Percentiles rank a stretch among this genome's conserved stretches.
Evolutionary conservation across 2,329 filamentous ascomycete genomes (phyloP).

Genomic region (Talaromyces sp.): DNA sequence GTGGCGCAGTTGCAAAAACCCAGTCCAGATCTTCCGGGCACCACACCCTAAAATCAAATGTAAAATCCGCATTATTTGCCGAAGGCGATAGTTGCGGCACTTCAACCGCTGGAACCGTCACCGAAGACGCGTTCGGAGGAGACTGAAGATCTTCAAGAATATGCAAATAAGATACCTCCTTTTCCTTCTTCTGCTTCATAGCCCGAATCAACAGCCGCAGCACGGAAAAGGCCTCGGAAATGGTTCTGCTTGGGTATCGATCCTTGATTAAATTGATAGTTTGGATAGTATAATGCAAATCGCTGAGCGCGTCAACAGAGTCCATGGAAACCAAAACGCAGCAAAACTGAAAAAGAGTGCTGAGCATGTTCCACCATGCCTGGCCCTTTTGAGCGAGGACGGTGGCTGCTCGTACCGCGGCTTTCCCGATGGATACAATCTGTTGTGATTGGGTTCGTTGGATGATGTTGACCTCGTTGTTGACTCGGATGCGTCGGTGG

Average conservation of each 20-base stretch:
- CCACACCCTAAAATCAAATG: not conserved
- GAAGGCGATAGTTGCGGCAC: not conserved
- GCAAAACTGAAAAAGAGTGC: not conserved
- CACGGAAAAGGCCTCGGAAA: not conserved
- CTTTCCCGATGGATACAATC: not conserved
- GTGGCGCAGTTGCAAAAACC: not conserved
- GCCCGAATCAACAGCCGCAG: not conserved
- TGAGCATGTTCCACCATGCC: not conserved
- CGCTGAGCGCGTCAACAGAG: not conserved
- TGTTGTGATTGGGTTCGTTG: not conserved
- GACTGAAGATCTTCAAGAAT: not conserved
- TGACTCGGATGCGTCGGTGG: not conserved
- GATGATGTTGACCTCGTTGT: not conserved
- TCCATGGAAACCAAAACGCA: not conserved
- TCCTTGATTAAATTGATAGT: not conserved
- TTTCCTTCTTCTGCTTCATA: not conserved
- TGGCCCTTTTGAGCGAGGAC: not conserved
- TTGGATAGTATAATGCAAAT: not conserved
- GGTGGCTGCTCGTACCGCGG: not conserved
- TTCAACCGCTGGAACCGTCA: not conserved
- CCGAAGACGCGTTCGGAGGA: not conserved
- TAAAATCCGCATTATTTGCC: not conserved
- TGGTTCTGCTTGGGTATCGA: not conserved
- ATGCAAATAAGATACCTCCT: not conserved
- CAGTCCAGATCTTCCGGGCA: not conserved